Conservation (phyloP, 2,329 filamentous ascomycete genomes). For the Fusarium sp. region DNA sequence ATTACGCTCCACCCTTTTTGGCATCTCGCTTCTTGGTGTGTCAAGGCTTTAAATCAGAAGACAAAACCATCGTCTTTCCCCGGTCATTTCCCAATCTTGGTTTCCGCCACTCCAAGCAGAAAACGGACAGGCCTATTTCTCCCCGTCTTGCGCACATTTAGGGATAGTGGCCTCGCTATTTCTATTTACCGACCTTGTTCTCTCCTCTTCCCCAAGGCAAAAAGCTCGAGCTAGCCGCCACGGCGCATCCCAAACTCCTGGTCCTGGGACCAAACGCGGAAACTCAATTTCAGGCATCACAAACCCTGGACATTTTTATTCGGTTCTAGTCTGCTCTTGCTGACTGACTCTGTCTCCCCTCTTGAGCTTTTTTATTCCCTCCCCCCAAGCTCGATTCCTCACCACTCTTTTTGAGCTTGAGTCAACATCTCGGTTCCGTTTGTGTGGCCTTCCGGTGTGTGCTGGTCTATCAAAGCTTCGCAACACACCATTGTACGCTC, state of each 20-base stretch:
- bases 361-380: constrained; percentile 29
- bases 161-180: constrained; percentile 24
- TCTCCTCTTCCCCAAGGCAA: constrained; percentile 41
- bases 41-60: constrained; percentile 19
- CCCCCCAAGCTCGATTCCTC: constrained; percentile 15
- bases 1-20: constrained; percentile 32
- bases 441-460: constrained; percentile 23
- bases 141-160: neutral
- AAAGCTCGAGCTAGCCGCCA: constrained; percentile 43
- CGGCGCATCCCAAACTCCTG: constrained; percentile 46
- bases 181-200: constrained; percentile 9
- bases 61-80: constrained; percentile 25
- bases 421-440: constrained; percentile 17
- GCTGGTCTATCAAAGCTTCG: constrained; percentile 15
- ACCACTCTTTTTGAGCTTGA: constrained; percentile 25
- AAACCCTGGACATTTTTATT: constrained; percentile 37
- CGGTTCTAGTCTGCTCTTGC: constrained; percentile 29
- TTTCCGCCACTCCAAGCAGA: constrained; percentile 5
- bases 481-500: constrained; percentile 23
- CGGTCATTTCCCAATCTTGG: constrained; percentile 3
- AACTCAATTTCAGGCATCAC: constrained; percentile 47
- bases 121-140: constrained; percentile 16
- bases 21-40: constrained; percentile 22
- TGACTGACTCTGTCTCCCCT: constrained; percentile 24
- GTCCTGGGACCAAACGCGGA: constrained; percentile 40